Percentiles rank a stretch among this genome's conserved stretches.
These are phyloP conservation scores for Citeromyces matritensis DNA, from an alignment of 805 yeast genomes.

Conservation along the genomic window DNA sequence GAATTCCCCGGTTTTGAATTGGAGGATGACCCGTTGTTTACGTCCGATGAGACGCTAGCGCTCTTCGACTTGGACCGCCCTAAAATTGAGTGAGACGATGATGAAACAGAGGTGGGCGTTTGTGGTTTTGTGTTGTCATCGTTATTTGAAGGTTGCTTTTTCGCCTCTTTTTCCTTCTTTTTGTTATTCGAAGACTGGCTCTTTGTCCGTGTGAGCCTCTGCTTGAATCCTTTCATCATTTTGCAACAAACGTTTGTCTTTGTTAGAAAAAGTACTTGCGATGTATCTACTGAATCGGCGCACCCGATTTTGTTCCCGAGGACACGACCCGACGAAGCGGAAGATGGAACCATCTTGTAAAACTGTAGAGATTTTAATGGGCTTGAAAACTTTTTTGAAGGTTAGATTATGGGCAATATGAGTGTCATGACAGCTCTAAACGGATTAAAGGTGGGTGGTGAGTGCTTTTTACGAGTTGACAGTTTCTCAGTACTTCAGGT, in stretches of 20 bases:
- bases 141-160: constrained; percentile 11
- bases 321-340: too few relatives aligned
- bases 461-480: too few relatives aligned
- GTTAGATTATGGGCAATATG: too few relatives aligned
- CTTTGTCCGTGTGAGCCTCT: constrained; percentile 28
- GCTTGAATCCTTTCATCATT: constrained; percentile 68
- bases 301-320: too few relatives aligned
- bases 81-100: constrained; percentile 2
- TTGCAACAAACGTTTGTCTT: constrained; percentile 10
- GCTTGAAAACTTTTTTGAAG: too few relatives aligned
- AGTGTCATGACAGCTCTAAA: too few relatives aligned
- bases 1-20: constrained; percentile 3
- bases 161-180: constrained; percentile 12
- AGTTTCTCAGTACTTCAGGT: too few relatives aligned
- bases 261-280: background rate
- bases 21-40: constrained; percentile 1
- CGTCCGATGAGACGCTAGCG: background rate
- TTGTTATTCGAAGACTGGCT: constrained; percentile 10
- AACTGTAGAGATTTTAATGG: too few relatives aligned
- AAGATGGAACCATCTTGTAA: too few relatives aligned
- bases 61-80: constrained; percentile 1
- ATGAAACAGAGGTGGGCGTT: constrained; percentile 1
- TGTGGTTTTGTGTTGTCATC: constrained; percentile 4
- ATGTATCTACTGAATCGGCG: background rate
- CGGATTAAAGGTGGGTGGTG: too few relatives aligned